Evolutionary conservation across 495 filamentous ascomycete genomes (phyloP), one percentile per base, ranked within the genome.

Genomic region (Pseudomonodictys pantanalensis): DNA sequence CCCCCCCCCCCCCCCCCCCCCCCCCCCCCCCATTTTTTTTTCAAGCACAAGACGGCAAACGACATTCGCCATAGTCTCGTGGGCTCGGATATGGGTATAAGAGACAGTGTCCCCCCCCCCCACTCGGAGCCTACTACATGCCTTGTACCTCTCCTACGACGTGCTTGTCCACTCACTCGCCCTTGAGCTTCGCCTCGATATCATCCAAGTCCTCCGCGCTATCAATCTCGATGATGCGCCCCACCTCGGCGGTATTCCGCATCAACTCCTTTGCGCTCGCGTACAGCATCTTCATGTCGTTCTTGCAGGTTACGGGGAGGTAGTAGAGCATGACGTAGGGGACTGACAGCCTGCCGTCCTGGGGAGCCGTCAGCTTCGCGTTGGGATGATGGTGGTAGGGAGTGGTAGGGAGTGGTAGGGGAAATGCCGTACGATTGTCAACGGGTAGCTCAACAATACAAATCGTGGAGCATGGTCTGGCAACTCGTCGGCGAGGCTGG

Each of bases 301-400:
- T 80, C 71, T 93, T 95, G 76, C 89, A 91, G 43, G 92, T 96
- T 43, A 83, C 86, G 17, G 93, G 93, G 45, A 97, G 81, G 73
- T 92, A 96, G 76, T 91, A 96, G 33, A 98, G 76, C 69, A 98
- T 82, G 39, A 96, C 91, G 71, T 97, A 98, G 23, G 92, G 93
- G 24, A 88, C 84, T 0, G 86, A 76, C 20, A 80, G 73, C 25
- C 86, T 76, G 39, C 87, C 86, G 15, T 76, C 72, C 84, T 87
- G 52, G 50, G 51, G 12, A 8, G 25, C 15, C n/a, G 35, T 46
- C 38, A 59, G 32, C 33, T 20, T 59, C 9, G 10, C 23, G 15
- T 41, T 20, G 8, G 23, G 20, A 15, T 17, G 35, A 7, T 42
- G 35, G 18, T 30, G 48, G 17, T 18, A 17, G 43, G 7, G 75